phyloP scores from a whole-genome alignment of 306 rosid species.

The Hippophae gyantsensis region DNA sequence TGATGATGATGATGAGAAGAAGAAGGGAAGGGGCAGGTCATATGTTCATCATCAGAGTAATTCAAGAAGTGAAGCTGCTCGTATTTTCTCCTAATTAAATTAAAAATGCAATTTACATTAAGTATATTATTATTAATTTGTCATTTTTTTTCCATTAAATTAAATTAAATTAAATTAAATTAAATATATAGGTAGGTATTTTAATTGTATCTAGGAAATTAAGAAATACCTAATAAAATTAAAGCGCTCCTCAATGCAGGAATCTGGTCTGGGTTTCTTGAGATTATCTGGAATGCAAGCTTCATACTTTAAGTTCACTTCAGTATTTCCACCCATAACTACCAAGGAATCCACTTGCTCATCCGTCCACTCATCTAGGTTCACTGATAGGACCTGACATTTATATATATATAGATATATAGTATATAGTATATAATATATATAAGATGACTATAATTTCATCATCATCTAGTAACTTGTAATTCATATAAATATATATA shows the following conservation, averaged over 20 bases:
- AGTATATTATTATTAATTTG: no score
- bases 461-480: constrained; percentile 1
- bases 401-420: no score
- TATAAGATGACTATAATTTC: constrained; percentile 1
- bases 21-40: constrained; percentile 31
- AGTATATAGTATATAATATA: no score
- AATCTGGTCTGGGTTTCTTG: constrained; percentile 56
- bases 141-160: no score
- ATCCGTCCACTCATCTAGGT: constrained; percentile 82
- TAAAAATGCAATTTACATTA: no score
- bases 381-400: constrained; percentile 73
- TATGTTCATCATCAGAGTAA: constrained; percentile 22
- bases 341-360: constrained; percentile 61
- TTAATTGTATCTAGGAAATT: no score
- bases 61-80: constrained; percentile 45
- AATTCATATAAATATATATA: constrained; percentile 14
- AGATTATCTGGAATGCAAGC: constrained; percentile 43
- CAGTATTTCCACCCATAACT: constrained; percentile 61
- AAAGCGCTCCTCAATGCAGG: constrained; percentile 67
- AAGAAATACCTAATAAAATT: constrained; percentile 58
- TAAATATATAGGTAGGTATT: no score
- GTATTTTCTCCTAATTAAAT: constrained; percentile 61
- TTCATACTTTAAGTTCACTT: constrained; percentile 65
- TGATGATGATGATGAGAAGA: neutral
- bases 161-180: no score